Base-by-base conservation (phyloP, 2,329 filamentous ascomycete genomes). In the Talaromyces sp. region DNA sequence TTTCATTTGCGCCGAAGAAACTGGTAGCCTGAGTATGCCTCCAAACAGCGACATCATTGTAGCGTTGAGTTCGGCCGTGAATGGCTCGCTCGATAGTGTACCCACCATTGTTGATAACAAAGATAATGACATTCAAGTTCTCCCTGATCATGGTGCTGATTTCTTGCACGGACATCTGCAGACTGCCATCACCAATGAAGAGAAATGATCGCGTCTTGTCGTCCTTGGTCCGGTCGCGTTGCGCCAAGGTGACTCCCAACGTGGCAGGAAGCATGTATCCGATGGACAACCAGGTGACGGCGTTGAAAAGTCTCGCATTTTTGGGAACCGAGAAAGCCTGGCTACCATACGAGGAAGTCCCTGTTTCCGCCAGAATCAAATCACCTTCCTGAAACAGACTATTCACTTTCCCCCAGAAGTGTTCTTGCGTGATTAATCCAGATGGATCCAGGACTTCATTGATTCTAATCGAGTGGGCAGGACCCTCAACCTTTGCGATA, bases 11-110 rank as follows among this genome's bases (percentile, higher is more conserved):
- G 3, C 62, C 62, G 25, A 64, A 58, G 27, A 67, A 61, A 31
- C 49, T 54, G 6, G 52, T n/a, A 22, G 92, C 78, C 33, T 88
- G 86, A 73, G 86, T 87, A 81, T 88, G 90, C 61, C 88, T 82
- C 92, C 92, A 95, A n/a, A 81, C 75, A 61, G 84, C 49, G n/a
- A 67, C 47, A 13, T 62, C 52, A 33, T 67, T 67, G 33, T 65
- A 67, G 9, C 4, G 10, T 25, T 66, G 64, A 10, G 41, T 62
- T 19, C 77, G 74, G 10, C 81, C 81, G 73, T 82, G 80, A 49
- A 83, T 81, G 49, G 80, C 70, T 2, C 81, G 70, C 73, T 83
- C 81, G 65, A 83, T 77, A 0, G 80, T 82, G 67, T 83, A 83
- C 1, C 81, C 81, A 1, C 75, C 75, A 64, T 83, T 83, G 66